A percentile compares a stretch with the other conserved stretches of the same genome.
phyloP scores from a whole-genome alignment of 2,329 filamentous ascomycete genomes.

The Colletotrichum chlorophyti region DNA sequence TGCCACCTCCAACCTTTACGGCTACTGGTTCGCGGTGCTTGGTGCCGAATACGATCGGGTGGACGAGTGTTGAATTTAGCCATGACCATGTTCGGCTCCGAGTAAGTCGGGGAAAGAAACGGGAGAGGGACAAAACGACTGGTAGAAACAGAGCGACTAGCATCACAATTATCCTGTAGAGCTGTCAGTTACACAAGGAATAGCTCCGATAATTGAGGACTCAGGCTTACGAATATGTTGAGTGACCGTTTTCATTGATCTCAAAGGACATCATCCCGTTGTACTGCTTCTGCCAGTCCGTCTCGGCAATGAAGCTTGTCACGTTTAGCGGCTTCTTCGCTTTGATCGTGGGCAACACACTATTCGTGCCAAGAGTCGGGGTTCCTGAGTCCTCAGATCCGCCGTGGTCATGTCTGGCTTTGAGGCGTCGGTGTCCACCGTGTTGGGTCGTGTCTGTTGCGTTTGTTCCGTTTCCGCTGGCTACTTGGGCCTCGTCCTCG shows the following conservation, averaged over 20 bases:
- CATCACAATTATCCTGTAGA: constrained; percentile 33
- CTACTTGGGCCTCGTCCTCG: constrained; percentile 30
- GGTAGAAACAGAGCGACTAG: constrained; percentile 40
- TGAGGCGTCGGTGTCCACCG: neutral
- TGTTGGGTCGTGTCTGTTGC: neutral
- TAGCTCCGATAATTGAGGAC: no score
- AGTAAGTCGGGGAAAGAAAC: constrained; percentile 40
- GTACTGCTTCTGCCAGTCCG: constrained; percentile 43
- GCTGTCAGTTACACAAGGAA: no score
- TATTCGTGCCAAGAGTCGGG: no score
- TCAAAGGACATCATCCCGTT: constrained; percentile 60
- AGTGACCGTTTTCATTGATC: constrained; percentile 44
- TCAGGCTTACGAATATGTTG: constrained; percentile 29
- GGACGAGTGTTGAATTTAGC: constrained; percentile 32
- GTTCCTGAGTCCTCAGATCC: constrained; percentile 3
- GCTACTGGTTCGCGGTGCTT: constrained; percentile 40
- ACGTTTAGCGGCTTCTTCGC: constrained; percentile 29
- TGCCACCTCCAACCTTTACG: constrained; percentile 35
- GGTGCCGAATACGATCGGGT: constrained; percentile 39
- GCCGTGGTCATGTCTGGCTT: constrained; percentile 26
- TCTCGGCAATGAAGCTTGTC: neutral
- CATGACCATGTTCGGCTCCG: neutral
- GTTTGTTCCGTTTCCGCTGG: neutral
- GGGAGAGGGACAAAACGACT: constrained; percentile 39
- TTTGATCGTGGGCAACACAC: no score